These are phyloP conservation scores for Jaapia argillacea DNA, from an alignment of 768 basidiomycete species.

Conservation along the genomic window DNA sequence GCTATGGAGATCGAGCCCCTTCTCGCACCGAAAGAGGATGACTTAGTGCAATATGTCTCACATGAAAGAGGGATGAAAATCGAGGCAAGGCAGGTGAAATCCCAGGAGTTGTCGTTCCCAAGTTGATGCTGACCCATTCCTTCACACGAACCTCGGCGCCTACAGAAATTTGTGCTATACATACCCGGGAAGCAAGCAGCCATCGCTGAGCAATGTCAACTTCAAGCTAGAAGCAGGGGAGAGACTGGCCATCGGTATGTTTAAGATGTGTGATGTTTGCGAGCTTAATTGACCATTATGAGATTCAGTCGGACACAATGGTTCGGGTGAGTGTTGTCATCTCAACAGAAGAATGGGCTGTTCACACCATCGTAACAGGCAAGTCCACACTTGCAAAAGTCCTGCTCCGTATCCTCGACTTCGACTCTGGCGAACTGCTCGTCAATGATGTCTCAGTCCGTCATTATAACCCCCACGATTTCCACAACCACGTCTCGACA, in stretches of 20 bases:
- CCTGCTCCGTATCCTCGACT: constrained; percentile 69
- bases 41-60: constrained; percentile 36
- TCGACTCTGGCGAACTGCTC: constrained; percentile 54
- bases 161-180: constrained; percentile 55
- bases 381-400: constrained; percentile 85
- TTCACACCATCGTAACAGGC: constrained; percentile 37
- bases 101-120: neutral
- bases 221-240: constrained; percentile 68
- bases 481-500: constrained; percentile 66
- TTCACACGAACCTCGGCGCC: constrained; percentile 1
- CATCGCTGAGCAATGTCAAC: constrained; percentile 60
- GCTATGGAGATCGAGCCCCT: constrained; percentile 61
- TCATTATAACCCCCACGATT: constrained; percentile 52
- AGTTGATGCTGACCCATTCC: neutral
- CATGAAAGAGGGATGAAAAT: constrained; percentile 55
- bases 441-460: constrained; percentile 68
- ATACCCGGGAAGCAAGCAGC: constrained; percentile 64
- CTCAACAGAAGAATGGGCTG: constrained; percentile 64
- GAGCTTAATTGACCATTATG: neutral
- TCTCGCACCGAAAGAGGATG: constrained; percentile 50
- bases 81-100: constrained; percentile 45
- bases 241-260: constrained; percentile 77
- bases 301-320: neutral
- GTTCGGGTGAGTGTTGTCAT: constrained; percentile 41
- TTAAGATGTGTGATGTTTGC: constrained; percentile 32